Evolutionary conservation across 805 yeast genomes (phyloP).

Genomic region (Saturnispora hagleri): DNA sequence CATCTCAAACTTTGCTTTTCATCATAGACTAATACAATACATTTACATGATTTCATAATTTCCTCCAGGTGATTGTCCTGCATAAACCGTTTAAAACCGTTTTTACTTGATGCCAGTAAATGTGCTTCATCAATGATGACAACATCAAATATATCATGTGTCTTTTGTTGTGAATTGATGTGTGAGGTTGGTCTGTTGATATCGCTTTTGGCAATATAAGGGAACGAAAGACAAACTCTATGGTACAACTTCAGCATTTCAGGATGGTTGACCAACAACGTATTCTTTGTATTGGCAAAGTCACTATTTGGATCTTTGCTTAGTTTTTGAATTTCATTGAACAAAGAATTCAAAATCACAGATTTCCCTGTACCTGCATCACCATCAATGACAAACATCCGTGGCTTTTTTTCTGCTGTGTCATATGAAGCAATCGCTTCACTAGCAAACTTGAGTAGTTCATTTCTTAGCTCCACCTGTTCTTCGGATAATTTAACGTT

Average conservation of each 20-base stretch:
- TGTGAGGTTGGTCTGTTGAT: conserved; percentile 39
- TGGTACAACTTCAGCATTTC: conserved; percentile 38
- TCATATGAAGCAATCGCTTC: conserved; percentile 15
- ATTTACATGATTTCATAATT: conserved; percentile 30
- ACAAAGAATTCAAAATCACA: conserved; percentile 33
- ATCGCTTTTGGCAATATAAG: conserved; percentile 30
- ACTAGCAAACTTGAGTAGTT: conserved; percentile 25
- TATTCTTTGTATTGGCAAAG: conserved; percentile 25
- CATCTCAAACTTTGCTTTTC: conserved; percentile 37
- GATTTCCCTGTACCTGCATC: conserved; percentile 44
- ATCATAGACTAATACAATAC: conserved; percentile 35
- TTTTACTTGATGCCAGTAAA: conserved; percentile 34
- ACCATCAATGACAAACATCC: conserved; percentile 36
- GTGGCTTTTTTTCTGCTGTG: conserved; percentile 19
- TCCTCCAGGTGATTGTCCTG: conserved; percentile 38
- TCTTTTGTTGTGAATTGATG: conserved; percentile 28
- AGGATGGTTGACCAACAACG: conserved; percentile 38
- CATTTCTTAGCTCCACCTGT: conserved; percentile 25
- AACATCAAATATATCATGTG: conserved; percentile 27
- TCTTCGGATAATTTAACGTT: conserved; percentile 31
- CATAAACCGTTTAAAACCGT: conserved; percentile 35
- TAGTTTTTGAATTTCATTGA: conserved; percentile 33
- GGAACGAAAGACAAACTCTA: conserved; percentile 30
- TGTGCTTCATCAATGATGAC: conserved; percentile 40
- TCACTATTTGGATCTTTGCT: conserved; percentile 16